Conservation (phyloP, 345 rosid genomes). For the Eucalyptus sp. region DNA sequence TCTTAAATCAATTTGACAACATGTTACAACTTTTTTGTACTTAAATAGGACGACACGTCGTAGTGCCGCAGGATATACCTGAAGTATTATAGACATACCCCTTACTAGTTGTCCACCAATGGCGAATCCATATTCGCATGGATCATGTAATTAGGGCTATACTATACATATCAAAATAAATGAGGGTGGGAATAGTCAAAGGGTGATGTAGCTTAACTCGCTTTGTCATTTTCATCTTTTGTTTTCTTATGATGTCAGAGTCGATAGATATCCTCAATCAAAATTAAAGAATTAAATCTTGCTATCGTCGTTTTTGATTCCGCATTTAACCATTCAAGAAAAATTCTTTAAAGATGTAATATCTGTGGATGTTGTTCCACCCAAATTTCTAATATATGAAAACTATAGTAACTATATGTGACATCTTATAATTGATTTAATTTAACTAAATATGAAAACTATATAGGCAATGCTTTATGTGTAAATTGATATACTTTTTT, state of each 20-base stretch:
- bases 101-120: not conserved
- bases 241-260: not conserved
- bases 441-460: not conserved
- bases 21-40: not conserved
- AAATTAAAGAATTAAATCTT: not conserved
- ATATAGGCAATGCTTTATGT: not conserved
- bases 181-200: too few relatives aligned
- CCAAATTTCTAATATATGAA: not conserved
- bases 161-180: too few relatives aligned
- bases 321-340: not conserved
- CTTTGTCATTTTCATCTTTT: not conserved
- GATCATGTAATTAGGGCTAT: not conserved
- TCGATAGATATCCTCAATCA: not conserved
- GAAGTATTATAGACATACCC: not conserved
- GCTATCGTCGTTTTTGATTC: not conserved
- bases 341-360: not conserved
- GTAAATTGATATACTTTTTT: not conserved
- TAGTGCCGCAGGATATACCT: not conserved
- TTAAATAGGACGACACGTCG: not conserved
- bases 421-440: not conserved
- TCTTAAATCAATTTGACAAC: not conserved
- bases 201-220: not conserved
- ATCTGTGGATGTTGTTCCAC: not conserved
- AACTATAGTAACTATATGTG: not conserved
- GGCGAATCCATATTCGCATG: not conserved